Base-by-base conservation (phyloP, 176 grass and related monocot species). In the Dendrocalamus sinicus region DNA sequence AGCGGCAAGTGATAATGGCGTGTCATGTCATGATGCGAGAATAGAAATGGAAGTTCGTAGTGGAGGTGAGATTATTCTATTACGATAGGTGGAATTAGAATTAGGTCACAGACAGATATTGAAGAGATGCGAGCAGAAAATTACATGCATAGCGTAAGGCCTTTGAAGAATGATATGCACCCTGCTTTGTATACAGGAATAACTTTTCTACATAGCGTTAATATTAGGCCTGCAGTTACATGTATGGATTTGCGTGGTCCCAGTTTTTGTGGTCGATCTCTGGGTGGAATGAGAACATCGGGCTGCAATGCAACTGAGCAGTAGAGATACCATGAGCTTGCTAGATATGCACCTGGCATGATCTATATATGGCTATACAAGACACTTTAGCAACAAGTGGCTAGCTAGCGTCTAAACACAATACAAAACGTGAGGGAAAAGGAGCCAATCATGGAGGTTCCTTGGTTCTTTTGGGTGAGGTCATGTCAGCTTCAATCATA, bases 61-160 rank as follows among this genome's bases (percentile, higher is more conserved):
- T 75, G 60, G 87, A 55, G 55, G 10, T 22, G 61, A 75, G 51
- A 84, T 89, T 85, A 89, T 89, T 89, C 82, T 59, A 40, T 67
- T 48, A 50, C 13, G 82, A 89, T 75, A 85, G n/a, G 61, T 10
- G 11, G 70, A 85, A 85, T 60, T 75, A 26, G 69, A 89, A 75
- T 74, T 67, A 7, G 14, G 55, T 43, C 78, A 15, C 13, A 43
- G 72, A 65, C 10, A 73, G 28, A 70, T 62, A 76, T 62, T 30
- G 62, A 81, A 28, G 52, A 85, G 76, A 85, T 80, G 60, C 28
- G 14, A 15, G 17, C 19, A 40, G 71, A 85, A 51, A 75, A 40
- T 80, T 60, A 40, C 23, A 37, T 44, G 23, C 71, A 73, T 46
- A 55, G 41, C 57, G 64, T 55, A 50, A 78, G 47, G 51, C 41